Base-by-base conservation (phyloP, 768 basidiomycete genomes). In the Boletellus emodensis region DNA sequence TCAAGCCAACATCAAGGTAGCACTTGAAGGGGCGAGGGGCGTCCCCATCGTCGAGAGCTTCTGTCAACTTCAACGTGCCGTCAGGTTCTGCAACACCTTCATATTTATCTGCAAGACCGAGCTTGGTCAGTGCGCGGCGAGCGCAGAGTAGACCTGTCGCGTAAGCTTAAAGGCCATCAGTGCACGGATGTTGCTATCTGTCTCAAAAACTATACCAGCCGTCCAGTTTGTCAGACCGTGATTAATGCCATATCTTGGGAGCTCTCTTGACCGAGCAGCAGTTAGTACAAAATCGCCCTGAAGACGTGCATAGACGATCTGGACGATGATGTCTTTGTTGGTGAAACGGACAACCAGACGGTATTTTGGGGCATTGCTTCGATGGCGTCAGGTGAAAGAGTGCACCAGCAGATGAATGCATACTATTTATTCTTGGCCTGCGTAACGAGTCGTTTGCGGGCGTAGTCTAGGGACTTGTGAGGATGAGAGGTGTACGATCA, bases 371-470 rank as follows among this genome's bases (percentile, higher is more conserved):
- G 93, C 91, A 63, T 95, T 95, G 78, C 87, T 90, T 37, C 4
- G 28, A 33, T 22, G 4, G 2, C 1, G 47, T 56, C 40, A 70
- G 59, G 38, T 5, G 20, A 40, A 49, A 24, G 2, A 38, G 9
- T 17, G 28, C 10, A 17, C 39, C 17, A 20, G 24, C 37, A 18
- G 46, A 32, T 18, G 36, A 15, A 50, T 10, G 72, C 83, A 32
- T 68, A 88, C 87, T 96, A 98, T 80, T 98, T 98, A 85, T 97
- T 98, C 82, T 99, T 99, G 52, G 96, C 94, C 81, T 99, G 96
- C 52, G 90, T 84, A 58, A 98, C 84, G 48, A 99, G 83, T 60
- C 94, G 86, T 78, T 97, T 96, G 61, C 96, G 90, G 57, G 96
- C 96, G 64, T 98, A 97, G 82, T 98, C 90, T 93, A 26, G 20